Conservation (phyloP, 73 alveolate species). For the Stentor coeruleus region DNA sequence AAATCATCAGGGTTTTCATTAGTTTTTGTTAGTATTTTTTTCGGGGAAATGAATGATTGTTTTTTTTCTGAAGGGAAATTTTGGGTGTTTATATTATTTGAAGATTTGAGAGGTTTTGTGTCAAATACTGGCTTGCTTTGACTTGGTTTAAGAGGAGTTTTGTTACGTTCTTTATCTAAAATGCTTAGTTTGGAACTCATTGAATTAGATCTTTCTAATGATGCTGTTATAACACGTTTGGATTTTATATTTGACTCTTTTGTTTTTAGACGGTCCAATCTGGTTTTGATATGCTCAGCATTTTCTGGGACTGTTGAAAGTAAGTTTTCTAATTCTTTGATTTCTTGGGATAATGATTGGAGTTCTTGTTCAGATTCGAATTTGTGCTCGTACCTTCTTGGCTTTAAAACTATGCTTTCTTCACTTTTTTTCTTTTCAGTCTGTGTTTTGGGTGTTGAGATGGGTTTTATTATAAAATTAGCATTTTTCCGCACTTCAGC, state of each 20-base stretch:
- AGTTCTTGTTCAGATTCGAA: background rate
- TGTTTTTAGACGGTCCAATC: background rate
- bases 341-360: background rate
- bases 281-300: background rate
- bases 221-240: background rate
- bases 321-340: background rate
- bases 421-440: background rate
- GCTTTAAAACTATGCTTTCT: background rate
- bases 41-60: background rate
- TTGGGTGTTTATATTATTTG: too few relatives aligned
- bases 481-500: background rate
- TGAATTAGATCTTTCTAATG: background rate
- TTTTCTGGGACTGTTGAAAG: background rate
- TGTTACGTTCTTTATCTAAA: background rate
- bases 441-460: too few relatives aligned
- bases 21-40: background rate
- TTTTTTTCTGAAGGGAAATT: background rate
- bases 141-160: background rate
- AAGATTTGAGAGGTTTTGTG: background rate
- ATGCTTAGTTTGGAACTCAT: background rate
- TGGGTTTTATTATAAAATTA: background rate
- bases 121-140: too few relatives aligned
- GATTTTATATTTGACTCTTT: background rate
- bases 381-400: background rate
- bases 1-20: background rate